Percentiles rank a stretch among this genome's conserved stretches.
phyloP scores from a whole-genome alignment of 1,284 basidiomycete genomes.

The Neotropicomus parvogracilis region DNA sequence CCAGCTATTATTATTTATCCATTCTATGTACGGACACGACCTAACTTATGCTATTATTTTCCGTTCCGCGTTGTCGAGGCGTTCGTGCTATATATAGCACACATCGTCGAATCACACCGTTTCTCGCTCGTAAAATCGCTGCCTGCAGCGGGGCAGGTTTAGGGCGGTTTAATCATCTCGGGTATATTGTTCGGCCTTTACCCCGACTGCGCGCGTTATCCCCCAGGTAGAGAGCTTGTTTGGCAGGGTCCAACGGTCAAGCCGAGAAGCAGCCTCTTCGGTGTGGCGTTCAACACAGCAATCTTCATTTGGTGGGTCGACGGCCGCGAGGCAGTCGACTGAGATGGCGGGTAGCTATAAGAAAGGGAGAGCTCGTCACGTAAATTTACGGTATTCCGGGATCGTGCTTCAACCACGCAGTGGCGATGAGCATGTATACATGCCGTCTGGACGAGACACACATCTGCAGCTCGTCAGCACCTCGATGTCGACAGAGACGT shows the following conservation, averaged over 20 bases:
- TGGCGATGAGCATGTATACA: conserved; percentile 33
- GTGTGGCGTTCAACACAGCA: conserved; percentile 22
- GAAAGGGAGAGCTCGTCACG: conserved; percentile 16
- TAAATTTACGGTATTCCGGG: conserved; percentile 32
- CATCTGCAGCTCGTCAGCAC: conserved; percentile 1
- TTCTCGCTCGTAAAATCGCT: not conserved
- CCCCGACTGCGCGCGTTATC: conserved; percentile 24
- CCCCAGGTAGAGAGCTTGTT: conserved; percentile 2
- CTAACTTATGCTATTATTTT: conserved; percentile 15
- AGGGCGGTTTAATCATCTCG: conserved; percentile 1
- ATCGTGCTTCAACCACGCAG: conserved; percentile 30
- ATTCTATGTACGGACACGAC: conserved; percentile 10
- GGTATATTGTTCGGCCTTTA: conserved; percentile 14
- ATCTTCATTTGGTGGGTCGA: conserved; percentile 18
- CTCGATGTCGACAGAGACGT: conserved; percentile 16
- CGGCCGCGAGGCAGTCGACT: conserved; percentile 15
- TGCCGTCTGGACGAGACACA: conserved; percentile 3
- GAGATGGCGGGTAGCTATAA: conserved; percentile 6
- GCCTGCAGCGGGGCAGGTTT: not conserved
- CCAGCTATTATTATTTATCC: conserved; percentile 20
- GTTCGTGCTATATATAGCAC: not conserved
- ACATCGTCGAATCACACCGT: conserved; percentile 2
- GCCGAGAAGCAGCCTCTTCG: conserved; percentile 7
- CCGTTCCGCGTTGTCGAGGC: conserved; percentile 1
- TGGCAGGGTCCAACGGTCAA: conserved; percentile 13